phyloP scores from a whole-genome alignment of 1,139 yeast species.

The Suhomyces chickasaworum region DNA sequence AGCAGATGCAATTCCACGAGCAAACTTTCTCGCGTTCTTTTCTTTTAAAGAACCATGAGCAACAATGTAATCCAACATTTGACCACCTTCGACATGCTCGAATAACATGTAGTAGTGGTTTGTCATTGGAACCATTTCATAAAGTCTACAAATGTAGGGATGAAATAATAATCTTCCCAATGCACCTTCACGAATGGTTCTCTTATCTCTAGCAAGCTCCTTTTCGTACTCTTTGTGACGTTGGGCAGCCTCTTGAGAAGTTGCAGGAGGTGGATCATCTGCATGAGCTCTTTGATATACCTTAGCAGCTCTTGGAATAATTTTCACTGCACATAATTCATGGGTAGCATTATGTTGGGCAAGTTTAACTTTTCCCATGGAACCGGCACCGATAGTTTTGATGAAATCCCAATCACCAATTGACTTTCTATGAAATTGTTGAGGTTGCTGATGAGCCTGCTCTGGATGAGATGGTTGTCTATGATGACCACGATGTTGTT shows the following conservation, averaged over 20 bases:
- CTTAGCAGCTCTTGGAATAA: conserved; percentile 78
- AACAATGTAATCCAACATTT: conserved; percentile 94
- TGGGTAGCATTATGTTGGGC: conserved; percentile 83
- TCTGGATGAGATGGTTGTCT: conserved; percentile 26
- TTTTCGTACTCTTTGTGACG: conserved; percentile 77
- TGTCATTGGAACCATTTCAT: conserved; percentile 95
- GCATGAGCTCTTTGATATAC: conserved; percentile 76
- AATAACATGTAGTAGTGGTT: conserved; percentile 96
- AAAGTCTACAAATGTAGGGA: conserved; percentile 87
- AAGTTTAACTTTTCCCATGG: conserved; percentile 97
- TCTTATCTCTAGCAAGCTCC: conserved; percentile 86
- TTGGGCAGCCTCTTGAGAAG: conserved; percentile 58
- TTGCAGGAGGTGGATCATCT: conserved; percentile 63
- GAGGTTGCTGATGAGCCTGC: conserved; percentile 24
- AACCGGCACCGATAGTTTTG: conserved; percentile 96
- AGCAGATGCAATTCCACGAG: conserved; percentile 95
- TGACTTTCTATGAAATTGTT: conserved; percentile 78
- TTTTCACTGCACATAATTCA: conserved; percentile 85
- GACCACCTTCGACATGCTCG: conserved; percentile 97
- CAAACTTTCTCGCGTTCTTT: conserved; percentile 90
- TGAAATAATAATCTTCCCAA: conserved; percentile 87
- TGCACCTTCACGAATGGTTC: conserved; percentile 95
- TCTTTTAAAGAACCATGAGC: conserved; percentile 95
- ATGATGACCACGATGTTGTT: conserved; percentile 17
- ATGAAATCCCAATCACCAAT: conserved; percentile 97